Evolutionary conservation across 2,329 filamentous ascomycete genomes (phyloP).

Genomic region (Pseudogymnoascus sp.): DNA sequence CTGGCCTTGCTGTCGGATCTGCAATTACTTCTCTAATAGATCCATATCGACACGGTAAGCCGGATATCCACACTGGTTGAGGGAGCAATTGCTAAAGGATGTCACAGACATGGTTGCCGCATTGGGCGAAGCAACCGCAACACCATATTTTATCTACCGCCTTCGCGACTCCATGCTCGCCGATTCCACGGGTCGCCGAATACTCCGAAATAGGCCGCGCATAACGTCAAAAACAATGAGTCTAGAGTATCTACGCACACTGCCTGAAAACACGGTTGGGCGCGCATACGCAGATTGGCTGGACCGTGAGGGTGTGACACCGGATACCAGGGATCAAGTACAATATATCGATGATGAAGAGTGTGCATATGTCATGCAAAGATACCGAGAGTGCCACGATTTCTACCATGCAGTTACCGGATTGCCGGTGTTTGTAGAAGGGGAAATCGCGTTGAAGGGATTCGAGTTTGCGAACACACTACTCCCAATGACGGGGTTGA

Average conservation of each 20-base stretch:
- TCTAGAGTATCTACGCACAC: slow-evolving; percentile 57
- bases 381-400: slow-evolving; percentile 94
- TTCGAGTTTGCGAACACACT: slow-evolving; percentile 96
- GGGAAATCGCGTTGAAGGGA: slow-evolving; percentile 93
- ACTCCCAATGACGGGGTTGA: slow-evolving; percentile 89
- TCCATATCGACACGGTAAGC: slow-evolving; percentile 57
- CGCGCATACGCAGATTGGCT: slow-evolving; percentile 81
- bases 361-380: slow-evolving; percentile 97
- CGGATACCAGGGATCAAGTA: slow-evolving; percentile 76
- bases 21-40: slow-evolving; percentile 60
- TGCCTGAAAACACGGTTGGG: slow-evolving; percentile 71
- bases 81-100: slow-evolving; percentile 10
- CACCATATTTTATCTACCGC: slow-evolving; percentile 89
- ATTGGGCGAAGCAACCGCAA: slow-evolving; percentile 88
- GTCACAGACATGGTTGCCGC: slow-evolving; percentile 78
- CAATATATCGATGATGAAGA: slow-evolving; percentile 92
- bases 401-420: slow-evolving; percentile 96
- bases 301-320: slow-evolving; percentile 87
- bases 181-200: slow-evolving; percentile 75
- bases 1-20: slow-evolving; percentile 60
- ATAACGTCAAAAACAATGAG: slow-evolving; percentile 69
- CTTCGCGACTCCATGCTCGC: slow-evolving; percentile 89
- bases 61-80: not conserved
- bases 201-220: slow-evolving; percentile 81
- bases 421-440: slow-evolving; percentile 84